Percentiles rank a stretch among this genome's conserved stretches.
These are phyloP conservation scores for Ogataea hybrid DNA, from an alignment of 1,139 yeast genomes.

Conservation along the genomic window DNA sequence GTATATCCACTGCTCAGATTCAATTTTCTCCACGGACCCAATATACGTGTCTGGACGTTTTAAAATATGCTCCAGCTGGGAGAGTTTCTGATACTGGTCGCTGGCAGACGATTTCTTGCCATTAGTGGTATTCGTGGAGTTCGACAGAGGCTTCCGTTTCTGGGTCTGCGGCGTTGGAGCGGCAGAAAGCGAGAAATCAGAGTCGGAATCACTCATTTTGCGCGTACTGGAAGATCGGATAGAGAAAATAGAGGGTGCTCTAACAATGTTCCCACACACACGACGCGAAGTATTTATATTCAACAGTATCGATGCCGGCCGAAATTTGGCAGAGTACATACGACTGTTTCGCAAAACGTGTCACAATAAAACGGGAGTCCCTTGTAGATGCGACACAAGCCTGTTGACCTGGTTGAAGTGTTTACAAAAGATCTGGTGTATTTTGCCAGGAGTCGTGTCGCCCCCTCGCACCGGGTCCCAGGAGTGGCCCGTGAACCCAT, in stretches of 20 bases:
- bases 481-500: too few species aligned
- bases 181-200: constrained; percentile 8
- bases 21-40: constrained; percentile 87
- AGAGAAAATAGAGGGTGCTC: background rate
- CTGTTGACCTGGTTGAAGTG: background rate
- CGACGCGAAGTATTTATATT: constrained; percentile 6
- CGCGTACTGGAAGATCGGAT: background rate
- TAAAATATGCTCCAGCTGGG: constrained; percentile 93
- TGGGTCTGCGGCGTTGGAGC: constrained; percentile 5
- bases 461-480: constrained; percentile 1
- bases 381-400: background rate
- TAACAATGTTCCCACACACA: constrained; percentile 7
- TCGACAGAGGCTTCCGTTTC: constrained; percentile 26
- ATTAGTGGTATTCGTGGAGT: constrained; percentile 25
- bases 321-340: constrained; percentile 11
- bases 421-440: background rate
- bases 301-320: constrained; percentile 7
- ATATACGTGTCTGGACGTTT: constrained; percentile 98
- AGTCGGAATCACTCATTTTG: constrained; percentile 13
- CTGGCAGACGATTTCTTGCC: constrained; percentile 45
- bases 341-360: constrained; percentile 1
- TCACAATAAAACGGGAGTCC: constrained; percentile 2
- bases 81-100: constrained; percentile 86
- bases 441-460: background rate
- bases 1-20: constrained; percentile 82